Base-by-base conservation (phyloP, 2,329 filamentous ascomycete species). In the Hawksworthiomyces lignivorus region DNA sequence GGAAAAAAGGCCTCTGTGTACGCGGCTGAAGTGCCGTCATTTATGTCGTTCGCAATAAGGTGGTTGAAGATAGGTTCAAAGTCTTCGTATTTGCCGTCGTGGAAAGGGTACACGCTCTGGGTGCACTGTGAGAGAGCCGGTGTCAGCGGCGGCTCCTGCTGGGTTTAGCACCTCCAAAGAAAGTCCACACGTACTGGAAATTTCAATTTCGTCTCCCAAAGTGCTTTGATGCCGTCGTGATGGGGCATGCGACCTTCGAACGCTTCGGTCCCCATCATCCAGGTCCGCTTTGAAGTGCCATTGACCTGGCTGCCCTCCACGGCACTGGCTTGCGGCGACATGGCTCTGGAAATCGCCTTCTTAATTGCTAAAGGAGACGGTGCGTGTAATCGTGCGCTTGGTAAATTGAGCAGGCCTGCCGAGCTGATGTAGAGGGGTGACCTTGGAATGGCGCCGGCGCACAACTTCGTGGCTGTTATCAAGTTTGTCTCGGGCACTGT, bases 181-280 rank as follows among this genome's bases (percentile, higher is more conserved):
- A n/a, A n/a, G 11, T 9, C 9, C 6, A 30, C n/a, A 54, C 72
- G 43, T 62, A 81, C 78, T 5, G 79, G 79, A 50, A 72, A 66
- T 60, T 80, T 80, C 83, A 83, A 88, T 61, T 85, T 86, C 7
- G 78, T 84, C 62, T 85, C 80, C 83, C 84, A 88, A 21, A 84
- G 62, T 9, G 71, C 70, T 54, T 73, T 65, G 50, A 82, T 78
- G 19, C 72, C 73, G 26, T 69, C 64, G 50, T 80, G 74, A 54
- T 82, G 78, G 17, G 76, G 68, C 67, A 70, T 70, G 46, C 55
- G 57, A 12, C 46, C 52, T 53, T 67, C 60, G 53, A 66, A 71
- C 31, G 61, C 62, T 48, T 62, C 56, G 17, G 49, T 46, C 41
- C 67, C 68, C 67, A 70, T 69, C 35, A 61, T 56, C 67, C 67